A percentile compares a stretch with the other conserved stretches of the same genome.
phyloP scores from a whole-genome alignment of 495 filamentous ascomycete genomes.

The Hypoxylon perforatum region DNA sequence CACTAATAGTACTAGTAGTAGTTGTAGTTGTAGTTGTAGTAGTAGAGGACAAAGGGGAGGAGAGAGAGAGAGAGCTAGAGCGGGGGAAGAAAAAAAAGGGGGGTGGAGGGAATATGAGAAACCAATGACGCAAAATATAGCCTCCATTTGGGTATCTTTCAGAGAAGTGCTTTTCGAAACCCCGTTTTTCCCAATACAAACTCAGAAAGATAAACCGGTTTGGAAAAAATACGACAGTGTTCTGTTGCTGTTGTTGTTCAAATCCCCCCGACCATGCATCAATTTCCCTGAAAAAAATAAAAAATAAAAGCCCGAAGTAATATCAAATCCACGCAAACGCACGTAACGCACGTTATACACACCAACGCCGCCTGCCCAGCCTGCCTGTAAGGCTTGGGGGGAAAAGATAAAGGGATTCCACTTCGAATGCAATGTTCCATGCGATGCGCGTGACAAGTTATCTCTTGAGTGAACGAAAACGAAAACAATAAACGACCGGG shows the following conservation, averaged over 20 bases:
- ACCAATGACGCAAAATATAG: constrained; percentile 44
- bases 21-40: neutral
- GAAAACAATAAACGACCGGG: constrained; percentile 19
- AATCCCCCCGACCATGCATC: constrained; percentile 37
- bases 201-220: constrained; percentile 32
- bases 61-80: constrained; percentile 26
- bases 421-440: constrained; percentile 41
- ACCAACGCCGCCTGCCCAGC: constrained; percentile 38
- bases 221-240: constrained; percentile 26
- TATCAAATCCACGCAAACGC: constrained; percentile 21
- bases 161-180: constrained; percentile 43
- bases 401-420: constrained; percentile 21
- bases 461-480: constrained; percentile 22
- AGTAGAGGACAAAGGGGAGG: constrained; percentile 37
- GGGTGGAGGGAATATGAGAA: constrained; percentile 24
- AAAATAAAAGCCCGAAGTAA: constrained; percentile 21
- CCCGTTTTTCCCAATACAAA: constrained; percentile 40
- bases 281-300: constrained; percentile 34
- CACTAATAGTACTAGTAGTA: constrained; percentile 7
- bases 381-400: constrained; percentile 27
- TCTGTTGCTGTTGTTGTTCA: no score
- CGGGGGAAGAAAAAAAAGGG: neutral
- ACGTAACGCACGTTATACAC: constrained; percentile 22
- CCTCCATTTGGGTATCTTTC: constrained; percentile 46
- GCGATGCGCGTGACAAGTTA: constrained; percentile 36